Conservation (phyloP, 2,329 filamentous ascomycete genomes). For the Scortechinia acanthostroma region DNA sequence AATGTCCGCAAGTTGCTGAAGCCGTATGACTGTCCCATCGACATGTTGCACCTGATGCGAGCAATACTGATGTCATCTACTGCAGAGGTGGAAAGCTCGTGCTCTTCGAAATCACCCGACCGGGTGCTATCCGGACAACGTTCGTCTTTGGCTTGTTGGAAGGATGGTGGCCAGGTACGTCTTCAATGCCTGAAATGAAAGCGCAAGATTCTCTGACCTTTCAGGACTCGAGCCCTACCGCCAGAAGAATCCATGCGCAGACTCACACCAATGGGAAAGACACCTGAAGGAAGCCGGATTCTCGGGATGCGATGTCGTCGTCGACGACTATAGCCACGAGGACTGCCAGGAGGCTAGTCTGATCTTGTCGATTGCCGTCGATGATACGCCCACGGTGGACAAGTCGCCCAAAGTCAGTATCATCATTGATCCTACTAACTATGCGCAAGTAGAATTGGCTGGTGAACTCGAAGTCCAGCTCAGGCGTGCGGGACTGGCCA, state of each 20-base stretch:
- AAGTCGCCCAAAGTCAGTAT: no score
- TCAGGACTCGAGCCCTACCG: neutral
- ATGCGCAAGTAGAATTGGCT: no score
- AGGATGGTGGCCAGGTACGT: neutral
- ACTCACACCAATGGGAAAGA: neutral
- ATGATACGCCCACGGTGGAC: no score
- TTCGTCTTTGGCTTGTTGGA: neutral
- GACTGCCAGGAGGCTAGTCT: constrained; percentile 1
- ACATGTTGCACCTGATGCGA: neutral
- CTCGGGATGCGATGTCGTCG: neutral
- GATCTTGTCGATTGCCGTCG: constrained; percentile 7
- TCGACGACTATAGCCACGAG: neutral
- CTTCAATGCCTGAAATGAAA: neutral
- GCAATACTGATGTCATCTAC: neutral
- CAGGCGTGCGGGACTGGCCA: no score
- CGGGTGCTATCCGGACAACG: neutral
- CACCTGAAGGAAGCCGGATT: neutral
- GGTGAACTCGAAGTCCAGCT: no score
- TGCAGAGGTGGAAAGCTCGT: neutral
- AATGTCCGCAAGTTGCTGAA: neutral
- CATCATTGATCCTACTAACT: no score
- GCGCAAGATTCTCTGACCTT: neutral
- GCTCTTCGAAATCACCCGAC: neutral
- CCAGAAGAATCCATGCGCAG: neutral
- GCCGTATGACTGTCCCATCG: neutral